Base-by-base conservation (phyloP, 2,329 filamentous ascomycete genomes). In the Arthrinium phaeospermum region DNA sequence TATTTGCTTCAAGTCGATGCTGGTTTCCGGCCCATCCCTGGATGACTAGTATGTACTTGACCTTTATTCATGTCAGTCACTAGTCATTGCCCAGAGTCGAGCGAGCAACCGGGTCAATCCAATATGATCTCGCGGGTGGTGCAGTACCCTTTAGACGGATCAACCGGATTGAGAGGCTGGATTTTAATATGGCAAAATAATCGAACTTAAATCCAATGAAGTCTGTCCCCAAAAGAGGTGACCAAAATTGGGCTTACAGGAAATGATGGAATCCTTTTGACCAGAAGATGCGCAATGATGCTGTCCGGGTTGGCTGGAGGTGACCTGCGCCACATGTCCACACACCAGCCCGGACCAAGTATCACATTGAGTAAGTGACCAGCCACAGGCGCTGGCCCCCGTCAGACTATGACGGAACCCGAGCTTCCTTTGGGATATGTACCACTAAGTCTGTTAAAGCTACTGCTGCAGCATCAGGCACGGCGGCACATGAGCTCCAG, bases 381-480 rank as follows among this genome's bases (percentile, higher is more conserved):
- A 64, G 57, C 57, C 57, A 64, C 57, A 64, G 16, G 8, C 41
- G 27, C 30, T 57, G 19, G 46, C 19, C n/a, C 7, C 19, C 10
- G 57, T 64, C 19, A 41, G 57, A 64, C 57, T 64, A 64, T 64
- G 57, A 64, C 57, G 57, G 57, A 64, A 64, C 57, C 57, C 57
- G 57, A 64, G 34, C 53, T 64, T 64, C 53, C 53, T n/a, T 64
- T 41, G 41, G 53, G 53, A 64, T 64, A 64, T 64, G 53, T 64
- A n/a, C n/a, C n/a, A n/a, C n/a, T n/a, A 37, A 64, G 53, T 64
- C 53, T n/a, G 53, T 6, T 22, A 30, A 24, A 57, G 53, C 53
- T 41, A 64, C 57, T 64, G 57, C 57, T 64, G 57, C 41, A n/a
- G 34, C 22, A 61, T 61, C 34, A 64, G 57, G 34, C 30, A 64